Evolutionary conservation across 202 grass and related monocot genomes (phyloP).

Genomic region (Bolboschoenoplectus hybrid): DNA sequence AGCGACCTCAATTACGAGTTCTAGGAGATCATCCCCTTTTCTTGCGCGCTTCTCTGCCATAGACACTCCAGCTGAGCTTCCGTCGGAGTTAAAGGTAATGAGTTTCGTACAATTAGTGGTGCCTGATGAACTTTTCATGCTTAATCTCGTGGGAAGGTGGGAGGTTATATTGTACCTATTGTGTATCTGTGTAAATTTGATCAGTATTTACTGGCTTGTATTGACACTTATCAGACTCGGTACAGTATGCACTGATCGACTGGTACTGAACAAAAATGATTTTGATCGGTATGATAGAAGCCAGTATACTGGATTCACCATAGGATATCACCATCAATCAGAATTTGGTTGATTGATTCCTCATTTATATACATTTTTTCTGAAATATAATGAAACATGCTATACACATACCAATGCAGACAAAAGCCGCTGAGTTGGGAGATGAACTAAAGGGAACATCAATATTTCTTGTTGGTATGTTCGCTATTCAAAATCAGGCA

Average conservation of each 20-base stretch:
- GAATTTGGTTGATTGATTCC: background rate
- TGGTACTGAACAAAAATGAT: background rate
- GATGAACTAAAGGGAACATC: slow-evolving; percentile 82
- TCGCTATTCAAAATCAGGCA: background rate
- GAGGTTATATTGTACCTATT: background rate
- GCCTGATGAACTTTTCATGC: background rate
- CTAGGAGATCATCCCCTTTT: background rate
- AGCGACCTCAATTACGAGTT: slow-evolving; percentile 14
- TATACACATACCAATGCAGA: slow-evolving; percentile 53
- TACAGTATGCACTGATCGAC: background rate
- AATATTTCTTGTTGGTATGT: slow-evolving; percentile 79
- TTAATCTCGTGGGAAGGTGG: background rate
- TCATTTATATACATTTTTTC: background rate
- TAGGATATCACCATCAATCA: background rate
- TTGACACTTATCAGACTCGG: background rate
- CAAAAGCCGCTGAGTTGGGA: slow-evolving; percentile 64
- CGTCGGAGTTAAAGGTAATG: slow-evolving; percentile 7
- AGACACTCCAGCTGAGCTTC: slow-evolving; percentile 8
- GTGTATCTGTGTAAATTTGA: background rate
- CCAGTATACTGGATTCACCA: background rate
- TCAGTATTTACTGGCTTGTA: background rate
- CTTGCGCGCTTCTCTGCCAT: background rate
- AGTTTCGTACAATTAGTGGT: background rate
- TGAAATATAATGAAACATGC: background rate
- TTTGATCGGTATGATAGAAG: background rate